Evolutionary conservation across 2,329 filamentous ascomycete species (phyloP).

Genomic region (Monosporascus ibericus): DNA sequence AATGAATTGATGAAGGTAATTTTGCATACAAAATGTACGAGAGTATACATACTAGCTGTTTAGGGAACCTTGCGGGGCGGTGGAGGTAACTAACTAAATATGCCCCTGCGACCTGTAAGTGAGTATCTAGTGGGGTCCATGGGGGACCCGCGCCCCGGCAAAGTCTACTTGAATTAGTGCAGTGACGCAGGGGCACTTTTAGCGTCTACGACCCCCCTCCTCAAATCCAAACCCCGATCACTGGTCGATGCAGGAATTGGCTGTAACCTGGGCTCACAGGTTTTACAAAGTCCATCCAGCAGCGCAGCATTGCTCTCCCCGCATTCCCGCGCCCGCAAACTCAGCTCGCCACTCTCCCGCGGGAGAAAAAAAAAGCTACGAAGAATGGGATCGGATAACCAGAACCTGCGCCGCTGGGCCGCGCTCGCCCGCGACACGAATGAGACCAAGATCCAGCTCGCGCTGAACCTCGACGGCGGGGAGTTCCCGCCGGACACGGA

Average conservation of each 20-base stretch:
- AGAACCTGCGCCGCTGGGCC: slow-evolving; percentile 54
- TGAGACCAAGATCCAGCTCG: slow-evolving; percentile 94
- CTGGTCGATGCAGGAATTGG: not conserved
- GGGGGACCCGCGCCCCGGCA: no score
- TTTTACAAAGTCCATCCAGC: not conserved
- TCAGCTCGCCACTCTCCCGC: no score
- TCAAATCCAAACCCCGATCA: not conserved
- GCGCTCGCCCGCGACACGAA: slow-evolving; percentile 86
- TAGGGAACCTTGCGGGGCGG: no score
- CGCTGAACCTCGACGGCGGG: slow-evolving; percentile 90
- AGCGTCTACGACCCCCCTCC: not conserved
- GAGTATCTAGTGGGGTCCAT: not conserved
- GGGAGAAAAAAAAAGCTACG: not conserved
- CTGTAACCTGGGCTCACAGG: not conserved
- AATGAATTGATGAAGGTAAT: no score
- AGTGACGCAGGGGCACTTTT: not conserved
- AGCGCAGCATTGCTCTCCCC: not conserved
- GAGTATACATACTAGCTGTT: no score
- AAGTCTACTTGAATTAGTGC: not conserved
- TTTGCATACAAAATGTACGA: no score
- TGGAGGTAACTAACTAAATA: no score
- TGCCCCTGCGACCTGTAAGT: no score
- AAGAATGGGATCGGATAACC: slow-evolving; percentile 22
- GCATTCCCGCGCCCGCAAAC: no score
- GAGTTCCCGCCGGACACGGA: slow-evolving; percentile 62